Evolutionary conservation across 805 yeast genomes (phyloP).

Genomic region (Kazachstania viticola): DNA sequence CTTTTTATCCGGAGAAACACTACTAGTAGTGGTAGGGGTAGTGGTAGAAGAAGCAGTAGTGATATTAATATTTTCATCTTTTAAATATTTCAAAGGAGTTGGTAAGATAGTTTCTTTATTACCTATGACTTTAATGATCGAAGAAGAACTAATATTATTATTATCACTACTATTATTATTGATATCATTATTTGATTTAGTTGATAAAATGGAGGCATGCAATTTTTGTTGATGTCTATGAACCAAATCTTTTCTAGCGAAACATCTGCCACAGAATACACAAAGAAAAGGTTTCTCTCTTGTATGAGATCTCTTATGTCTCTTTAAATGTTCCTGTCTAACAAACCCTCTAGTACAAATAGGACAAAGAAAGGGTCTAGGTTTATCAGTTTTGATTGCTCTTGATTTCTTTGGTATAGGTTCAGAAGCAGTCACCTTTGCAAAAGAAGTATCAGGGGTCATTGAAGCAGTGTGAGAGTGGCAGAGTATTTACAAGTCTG

Average conservation of each 20-base stretch:
- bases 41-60: not conserved
- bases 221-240: constrained; percentile 91
- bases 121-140: constrained; percentile 29
- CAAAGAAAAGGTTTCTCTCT: constrained; percentile 94
- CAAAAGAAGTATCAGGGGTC: too few species aligned
- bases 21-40: not conserved
- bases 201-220: constrained; percentile 35
- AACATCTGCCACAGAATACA: constrained; percentile 91
- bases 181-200: not conserved
- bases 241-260: constrained; percentile 81
- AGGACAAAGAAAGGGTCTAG: constrained; percentile 83
- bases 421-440: not conserved
- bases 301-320: constrained; percentile 91
- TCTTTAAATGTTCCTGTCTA: constrained; percentile 81
- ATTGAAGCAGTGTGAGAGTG: not conserved
- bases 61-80: not conserved
- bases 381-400: constrained; percentile 79
- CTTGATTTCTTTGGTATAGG: constrained; percentile 84
- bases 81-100: constrained; percentile 10
- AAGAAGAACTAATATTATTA: constrained; percentile 23
- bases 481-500: too few species aligned
- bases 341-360: constrained; percentile 95
- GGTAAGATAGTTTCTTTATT: constrained; percentile 31
- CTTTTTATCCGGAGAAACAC: constrained; percentile 5
- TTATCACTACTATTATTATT: constrained; percentile 10